Base-by-base conservation (phyloP, 352 stramenopile species). In the Hyaloperonospora brassicae region DNA sequence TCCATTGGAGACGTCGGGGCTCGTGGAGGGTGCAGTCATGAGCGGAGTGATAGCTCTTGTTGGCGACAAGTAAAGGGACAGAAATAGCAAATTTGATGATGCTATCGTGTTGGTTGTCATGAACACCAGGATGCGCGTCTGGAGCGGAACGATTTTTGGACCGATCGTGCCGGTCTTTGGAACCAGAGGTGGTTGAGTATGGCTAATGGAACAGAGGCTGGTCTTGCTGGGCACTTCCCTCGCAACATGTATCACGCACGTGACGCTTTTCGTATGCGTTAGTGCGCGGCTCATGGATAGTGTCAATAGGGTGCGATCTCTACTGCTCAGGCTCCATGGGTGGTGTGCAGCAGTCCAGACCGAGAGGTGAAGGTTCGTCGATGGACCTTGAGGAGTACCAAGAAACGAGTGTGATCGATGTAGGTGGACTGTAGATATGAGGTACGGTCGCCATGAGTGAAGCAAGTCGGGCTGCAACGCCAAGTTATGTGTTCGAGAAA, bases 151-250 rank as follows among this genome's bases (percentile, higher is more conserved):
- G 76, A 98, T 89, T 22, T 99, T 99, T 70, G 97, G 95, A 8
- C 97, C 97, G 2, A 73, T 99, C 44, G 88, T 95, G 21, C 76
- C 91, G 34, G 72, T 99, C 10, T 87, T 87, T 47, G 5, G 96
- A 98, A 54, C 89, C 97, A 23, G 93, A 99, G 62, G 97, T 95
- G n/a, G 59, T 99, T 12, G 58, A 70, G 40, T n/a, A 79, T 96
- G 48, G 96, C 96, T 22, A 99, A 99, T 78, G 79, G 89, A 64
- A 96, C 72, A 31, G 79, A 92, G 22, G 67, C 82, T 6, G 96
- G 96, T 5, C 83, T 99, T 27, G 93, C 95, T 1, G 81, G 86
- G 5, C 98, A 98, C 68, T 97, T 98, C 98, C 84, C 73, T 97
- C 93, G 25, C 73, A 86, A 46, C 75, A 98, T 62, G 42, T 97